Evolutionary conservation across 2,329 filamentous ascomycete genomes (phyloP).

Genomic region (Penicillium verrucosum): DNA sequence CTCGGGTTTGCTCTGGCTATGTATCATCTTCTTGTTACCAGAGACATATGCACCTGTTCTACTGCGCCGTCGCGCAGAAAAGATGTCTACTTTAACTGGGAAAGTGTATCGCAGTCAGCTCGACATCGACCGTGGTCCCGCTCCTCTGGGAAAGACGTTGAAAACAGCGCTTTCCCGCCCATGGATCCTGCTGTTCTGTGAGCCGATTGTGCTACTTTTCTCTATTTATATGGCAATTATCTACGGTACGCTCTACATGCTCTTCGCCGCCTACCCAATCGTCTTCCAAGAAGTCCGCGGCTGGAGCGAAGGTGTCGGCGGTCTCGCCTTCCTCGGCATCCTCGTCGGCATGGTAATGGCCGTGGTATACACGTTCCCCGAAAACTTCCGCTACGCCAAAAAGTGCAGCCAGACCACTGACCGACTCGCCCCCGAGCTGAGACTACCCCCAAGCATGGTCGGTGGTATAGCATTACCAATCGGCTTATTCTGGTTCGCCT

Average conservation of each 20-base stretch:
- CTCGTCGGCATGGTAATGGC: constrained; percentile 31
- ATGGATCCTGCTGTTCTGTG: constrained; percentile 29
- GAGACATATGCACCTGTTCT: constrained; percentile 33
- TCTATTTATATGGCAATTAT: constrained; percentile 31
- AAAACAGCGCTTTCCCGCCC: constrained; percentile 27
- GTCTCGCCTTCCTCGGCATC: constrained; percentile 30
- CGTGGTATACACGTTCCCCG: constrained; percentile 21
- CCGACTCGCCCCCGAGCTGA: constrained; percentile 53
- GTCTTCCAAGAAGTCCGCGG: constrained; percentile 28
- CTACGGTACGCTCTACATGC: constrained; percentile 33
- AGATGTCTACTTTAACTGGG: constrained; percentile 26
- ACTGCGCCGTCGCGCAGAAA: constrained; percentile 28
- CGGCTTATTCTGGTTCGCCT: constrained; percentile 34
- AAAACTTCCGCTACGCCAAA: constrained; percentile 35
- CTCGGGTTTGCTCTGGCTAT: constrained; percentile 29
- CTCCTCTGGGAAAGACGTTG: constrained; percentile 21
- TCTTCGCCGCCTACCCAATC: constrained; percentile 32
- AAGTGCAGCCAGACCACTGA: constrained; percentile 22
- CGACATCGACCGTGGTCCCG: constrained; percentile 25
- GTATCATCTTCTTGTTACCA: constrained; percentile 21
- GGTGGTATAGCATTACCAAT: constrained; percentile 34
- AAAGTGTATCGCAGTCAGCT: constrained; percentile 26
- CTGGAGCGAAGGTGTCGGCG: constrained; percentile 29
- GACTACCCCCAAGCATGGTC: constrained; percentile 49
- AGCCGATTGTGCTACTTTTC: constrained; percentile 31